Evolutionary conservation across 495 filamentous ascomycete species (phyloP).

Genomic region (Corynascus novoguineensis): DNA sequence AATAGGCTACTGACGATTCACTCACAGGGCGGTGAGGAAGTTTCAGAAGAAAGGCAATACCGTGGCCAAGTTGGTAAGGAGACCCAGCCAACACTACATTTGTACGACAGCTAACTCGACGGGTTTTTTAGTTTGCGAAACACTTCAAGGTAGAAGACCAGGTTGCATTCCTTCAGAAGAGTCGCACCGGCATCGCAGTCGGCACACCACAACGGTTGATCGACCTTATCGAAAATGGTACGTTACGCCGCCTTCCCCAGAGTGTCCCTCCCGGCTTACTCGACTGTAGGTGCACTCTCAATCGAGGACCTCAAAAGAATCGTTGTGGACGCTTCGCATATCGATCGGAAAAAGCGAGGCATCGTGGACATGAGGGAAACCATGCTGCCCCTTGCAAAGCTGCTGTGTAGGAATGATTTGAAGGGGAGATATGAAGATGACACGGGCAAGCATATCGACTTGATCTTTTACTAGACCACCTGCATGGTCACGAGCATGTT

Average conservation of each 20-base stretch:
- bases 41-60: slow-evolving; percentile 71
- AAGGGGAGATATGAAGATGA: slow-evolving; percentile 59
- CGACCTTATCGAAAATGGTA: slow-evolving; percentile 76
- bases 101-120: not conserved
- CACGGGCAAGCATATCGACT: slow-evolving; percentile 39
- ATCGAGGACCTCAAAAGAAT: slow-evolving; percentile 66
- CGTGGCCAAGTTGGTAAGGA: slow-evolving; percentile 69
- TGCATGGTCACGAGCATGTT: not conserved
- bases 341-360: slow-evolving; percentile 86
- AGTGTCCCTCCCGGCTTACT: slow-evolving; percentile 9
- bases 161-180: slow-evolving; percentile 64
- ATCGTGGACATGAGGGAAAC: slow-evolving; percentile 92
- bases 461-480: slow-evolving; percentile 51
- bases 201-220: slow-evolving; percentile 79
- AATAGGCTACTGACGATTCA: not conserved
- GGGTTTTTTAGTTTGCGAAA: slow-evolving; percentile 66
- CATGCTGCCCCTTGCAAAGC: slow-evolving; percentile 63
- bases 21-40: slow-evolving; percentile 58
- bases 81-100: not conserved
- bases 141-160: slow-evolving; percentile 93
- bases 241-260: slow-evolving; percentile 4
- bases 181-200: slow-evolving; percentile 74
- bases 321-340: slow-evolving; percentile 80
- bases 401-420: slow-evolving; percentile 62
- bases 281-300: slow-evolving; percentile 56